Evolutionary conservation across 352 stramenopile genomes (phyloP), one percentile per base, ranked within the genome.

Genomic region (Phytophthora tentaculata): DNA sequence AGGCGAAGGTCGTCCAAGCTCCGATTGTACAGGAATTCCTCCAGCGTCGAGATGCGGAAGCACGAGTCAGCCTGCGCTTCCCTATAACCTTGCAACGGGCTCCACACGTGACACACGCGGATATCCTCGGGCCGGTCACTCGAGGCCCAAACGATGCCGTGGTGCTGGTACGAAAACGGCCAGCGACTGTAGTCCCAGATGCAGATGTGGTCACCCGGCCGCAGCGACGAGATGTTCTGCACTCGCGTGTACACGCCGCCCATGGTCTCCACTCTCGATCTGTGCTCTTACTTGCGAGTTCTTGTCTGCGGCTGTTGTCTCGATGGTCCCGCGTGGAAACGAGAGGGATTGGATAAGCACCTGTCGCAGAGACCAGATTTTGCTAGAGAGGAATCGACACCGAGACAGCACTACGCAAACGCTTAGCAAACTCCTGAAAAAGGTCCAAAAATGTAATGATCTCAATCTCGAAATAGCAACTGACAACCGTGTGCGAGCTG

Each of bases 101-200:
- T 91, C 84, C 84, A 92, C 23, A 92, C 84, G 57, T 92, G 84
- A 51, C 82, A 91, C 17, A 92, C 80, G 26, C 82, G 77, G 54
- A 90, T 84, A 29, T 86, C 74, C 13, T 64, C 66, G 20, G 73
- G 64, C 20, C 63, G 73, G 24, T 79, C 74, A 43, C 79, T 77
- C 12, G 81, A 86, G 5, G 78, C 77, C 81, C 79, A 91, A 20
- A 92, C 78, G 54, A 92, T 89, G 32, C 84, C 84, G 61, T 92
- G 84, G 64, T 92, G 84, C 71, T 91, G 82, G 68, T 92, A 92
- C 44, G 77, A 79, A 52, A 92, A 83, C 17, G 84, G 84, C 84
- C 84, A 92, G 43, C 82, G 84, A 50, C 81, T 90, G 67, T 83
- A 73, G 63, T 92, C 84, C 84, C 84, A 92, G 63, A 92, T 88